Evolutionary conservation across 768 basidiomycete genomes (phyloP).

Genomic region (Rhizopogon sp.): DNA sequence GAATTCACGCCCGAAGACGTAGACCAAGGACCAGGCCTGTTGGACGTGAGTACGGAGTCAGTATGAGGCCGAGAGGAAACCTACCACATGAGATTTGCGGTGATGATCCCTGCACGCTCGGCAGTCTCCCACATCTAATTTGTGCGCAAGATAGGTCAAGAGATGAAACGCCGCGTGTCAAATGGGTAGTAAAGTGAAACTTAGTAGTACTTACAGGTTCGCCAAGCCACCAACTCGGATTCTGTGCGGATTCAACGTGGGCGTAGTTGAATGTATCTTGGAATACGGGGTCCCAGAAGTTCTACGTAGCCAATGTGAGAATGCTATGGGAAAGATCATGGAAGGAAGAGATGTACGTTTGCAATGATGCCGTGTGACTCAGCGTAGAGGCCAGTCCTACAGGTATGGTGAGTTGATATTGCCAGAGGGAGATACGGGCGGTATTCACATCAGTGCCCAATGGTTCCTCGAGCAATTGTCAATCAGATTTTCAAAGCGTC

Average conservation of each 20-base stretch:
- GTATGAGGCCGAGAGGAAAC: slow-evolving; percentile 17
- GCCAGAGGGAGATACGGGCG: not conserved
- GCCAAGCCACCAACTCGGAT: slow-evolving; percentile 80
- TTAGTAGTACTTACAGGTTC: slow-evolving; percentile 61
- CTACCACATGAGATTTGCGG: slow-evolving; percentile 92
- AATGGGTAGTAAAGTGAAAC: not conserved
- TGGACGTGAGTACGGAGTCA: not conserved
- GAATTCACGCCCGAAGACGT: slow-evolving; percentile 61
- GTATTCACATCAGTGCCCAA: slow-evolving; percentile 74
- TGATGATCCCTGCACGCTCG: slow-evolving; percentile 60
- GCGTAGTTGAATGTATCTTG: slow-evolving; percentile 71
- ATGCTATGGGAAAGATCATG: not conserved
- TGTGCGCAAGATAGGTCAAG: not conserved
- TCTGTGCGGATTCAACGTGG: slow-evolving; percentile 53
- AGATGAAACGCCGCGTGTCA: not conserved
- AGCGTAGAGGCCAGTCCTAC: slow-evolving; percentile 83
- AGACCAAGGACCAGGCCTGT: slow-evolving; percentile 78
- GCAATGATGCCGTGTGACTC: slow-evolving; percentile 91
- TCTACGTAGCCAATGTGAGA: slow-evolving; percentile 38
- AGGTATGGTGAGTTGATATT: not conserved
- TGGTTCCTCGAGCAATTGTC: slow-evolving; percentile 57
- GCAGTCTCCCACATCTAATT: slow-evolving; percentile 89
- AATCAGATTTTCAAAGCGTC: not conserved
- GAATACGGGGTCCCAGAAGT: slow-evolving; percentile 78
- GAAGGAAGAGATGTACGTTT: slow-evolving; percentile 48